Percentiles rank a stretch among this genome's conserved stretches.
Conservation (phyloP, 2,329 filamentous ascomycete genomes). For the Trichophyton rubrum region DNA sequence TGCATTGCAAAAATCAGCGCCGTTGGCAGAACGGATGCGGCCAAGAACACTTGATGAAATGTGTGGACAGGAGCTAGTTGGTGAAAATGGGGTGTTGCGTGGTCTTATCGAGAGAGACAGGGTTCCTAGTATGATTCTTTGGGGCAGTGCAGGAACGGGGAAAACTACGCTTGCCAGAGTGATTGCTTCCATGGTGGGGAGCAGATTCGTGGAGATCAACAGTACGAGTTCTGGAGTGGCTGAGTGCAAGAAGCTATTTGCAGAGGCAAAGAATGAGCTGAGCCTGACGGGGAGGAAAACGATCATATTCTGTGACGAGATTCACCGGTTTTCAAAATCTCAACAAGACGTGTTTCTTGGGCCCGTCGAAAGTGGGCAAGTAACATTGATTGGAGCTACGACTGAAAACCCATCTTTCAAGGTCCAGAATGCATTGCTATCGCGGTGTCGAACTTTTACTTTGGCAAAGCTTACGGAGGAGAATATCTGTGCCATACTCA, state of each 20-base stretch:
- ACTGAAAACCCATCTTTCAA: conserved; percentile 97
- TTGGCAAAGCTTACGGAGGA: conserved; percentile 60
- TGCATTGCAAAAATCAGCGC: conserved; percentile 56
- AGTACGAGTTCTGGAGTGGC: conserved; percentile 77
- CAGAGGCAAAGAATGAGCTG: conserved; percentile 69
- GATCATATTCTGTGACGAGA: conserved; percentile 96
- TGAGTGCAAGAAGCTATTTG: conserved; percentile 86
- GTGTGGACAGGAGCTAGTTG: conserved; percentile 83
- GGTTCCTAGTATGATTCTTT: conserved; percentile 90
- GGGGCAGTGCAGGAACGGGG: conserved; percentile 42
- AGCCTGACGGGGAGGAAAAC: conserved; percentile 75
- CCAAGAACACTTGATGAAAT: conserved; percentile 74
- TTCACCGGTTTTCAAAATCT: conserved; percentile 78
- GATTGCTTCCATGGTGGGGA: conserved; percentile 68
- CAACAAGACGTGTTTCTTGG: conserved; percentile 93
- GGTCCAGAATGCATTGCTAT: conserved; percentile 74
- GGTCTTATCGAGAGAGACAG: conserved; percentile 73
- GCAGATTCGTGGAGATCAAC: conserved; percentile 90
- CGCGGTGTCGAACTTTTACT: conserved; percentile 82
- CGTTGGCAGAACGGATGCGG: conserved; percentile 87
- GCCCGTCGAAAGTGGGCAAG: conserved; percentile 78
- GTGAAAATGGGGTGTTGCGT: conserved; percentile 67
- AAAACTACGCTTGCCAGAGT: conserved; percentile 69
- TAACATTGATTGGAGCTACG: conserved; percentile 87
- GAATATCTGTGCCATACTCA: conserved; percentile 60